These are phyloP conservation scores for Pelargonium citronellum DNA, from an alignment of 441 rosid species.

Conservation along the genomic window DNA sequence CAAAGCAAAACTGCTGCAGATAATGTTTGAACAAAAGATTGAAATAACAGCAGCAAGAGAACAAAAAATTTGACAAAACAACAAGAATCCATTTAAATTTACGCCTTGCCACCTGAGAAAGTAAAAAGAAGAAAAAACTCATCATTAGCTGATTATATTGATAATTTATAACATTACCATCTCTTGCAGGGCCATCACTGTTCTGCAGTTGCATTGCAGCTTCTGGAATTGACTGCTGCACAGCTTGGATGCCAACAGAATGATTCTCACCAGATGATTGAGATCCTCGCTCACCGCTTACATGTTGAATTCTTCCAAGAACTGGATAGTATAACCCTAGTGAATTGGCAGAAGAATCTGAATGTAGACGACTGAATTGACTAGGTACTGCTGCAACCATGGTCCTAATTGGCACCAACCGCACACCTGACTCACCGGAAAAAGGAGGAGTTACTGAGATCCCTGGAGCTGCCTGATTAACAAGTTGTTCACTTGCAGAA, in stretches of 20 bases:
- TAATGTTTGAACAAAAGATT: neutral
- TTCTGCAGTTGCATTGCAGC: constrained; percentile 30
- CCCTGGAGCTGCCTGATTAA: constrained; percentile 35
- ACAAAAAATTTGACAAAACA: neutral
- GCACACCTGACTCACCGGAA: constrained; percentile 52
- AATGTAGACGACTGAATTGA: constrained; percentile 40
- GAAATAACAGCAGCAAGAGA: neutral
- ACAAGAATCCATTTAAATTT: neutral
- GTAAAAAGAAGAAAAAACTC: too few relatives aligned
- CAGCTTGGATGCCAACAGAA: constrained; percentile 31
- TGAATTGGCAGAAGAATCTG: constrained; percentile 48
- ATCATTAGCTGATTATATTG: neutral
- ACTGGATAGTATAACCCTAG: constrained; percentile 46
- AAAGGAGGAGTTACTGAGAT: constrained; percentile 36
- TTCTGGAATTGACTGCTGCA: constrained; percentile 34
- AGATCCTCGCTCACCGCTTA: constrained; percentile 33
- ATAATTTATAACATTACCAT: constrained; percentile 39
- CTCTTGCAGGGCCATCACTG: constrained; percentile 29
- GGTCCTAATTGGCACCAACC: constrained; percentile 61
- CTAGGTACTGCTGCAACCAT: constrained; percentile 60
- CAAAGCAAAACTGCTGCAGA: neutral
- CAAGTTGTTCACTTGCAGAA: constrained; percentile 32
- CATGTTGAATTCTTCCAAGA: constrained; percentile 47
- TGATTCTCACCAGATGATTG: constrained; percentile 36
- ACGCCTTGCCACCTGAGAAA: neutral